Conservation (phyloP, 108 stramenopile species). For the Seminavis robusta region DNA sequence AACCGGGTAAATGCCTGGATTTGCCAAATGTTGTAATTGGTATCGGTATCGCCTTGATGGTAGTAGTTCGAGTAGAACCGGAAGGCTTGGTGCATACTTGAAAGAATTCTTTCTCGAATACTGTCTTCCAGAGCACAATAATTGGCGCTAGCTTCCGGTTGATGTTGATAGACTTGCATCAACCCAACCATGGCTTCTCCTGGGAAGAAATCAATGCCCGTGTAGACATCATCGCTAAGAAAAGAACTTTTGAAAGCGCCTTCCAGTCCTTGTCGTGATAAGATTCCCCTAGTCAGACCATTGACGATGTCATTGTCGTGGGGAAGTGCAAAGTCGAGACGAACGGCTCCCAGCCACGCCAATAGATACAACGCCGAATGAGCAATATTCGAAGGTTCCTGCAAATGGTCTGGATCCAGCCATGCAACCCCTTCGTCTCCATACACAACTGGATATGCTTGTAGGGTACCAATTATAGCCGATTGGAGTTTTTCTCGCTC, state of each 20-base stretch:
- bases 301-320: constrained; percentile 7
- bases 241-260: constrained; percentile 34
- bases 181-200: constrained; percentile 49
- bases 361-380: constrained; percentile 41
- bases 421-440: not conserved
- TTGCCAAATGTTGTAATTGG: constrained; percentile 58
- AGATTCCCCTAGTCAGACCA: constrained; percentile 27
- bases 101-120: constrained; percentile 14
- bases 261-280: constrained; percentile 31
- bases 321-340: constrained; percentile 1
- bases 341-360: constrained; percentile 7
- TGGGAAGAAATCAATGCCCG: constrained; percentile 41
- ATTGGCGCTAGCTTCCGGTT: not conserved
- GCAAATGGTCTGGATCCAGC: constrained; percentile 11
- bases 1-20: constrained; percentile 27
- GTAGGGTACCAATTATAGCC: too few species aligned
- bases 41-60: constrained; percentile 23
- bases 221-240: not conserved
- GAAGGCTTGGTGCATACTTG: constrained; percentile 25
- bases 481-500: too few species aligned
- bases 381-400: constrained; percentile 39
- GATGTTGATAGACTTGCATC: constrained; percentile 25
- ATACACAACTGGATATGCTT: constrained; percentile 5
- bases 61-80: constrained; percentile 35
- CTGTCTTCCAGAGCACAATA: not conserved